Conservation (phyloP, 108 stramenopile genomes). For the Epithemia pelagica region DNA sequence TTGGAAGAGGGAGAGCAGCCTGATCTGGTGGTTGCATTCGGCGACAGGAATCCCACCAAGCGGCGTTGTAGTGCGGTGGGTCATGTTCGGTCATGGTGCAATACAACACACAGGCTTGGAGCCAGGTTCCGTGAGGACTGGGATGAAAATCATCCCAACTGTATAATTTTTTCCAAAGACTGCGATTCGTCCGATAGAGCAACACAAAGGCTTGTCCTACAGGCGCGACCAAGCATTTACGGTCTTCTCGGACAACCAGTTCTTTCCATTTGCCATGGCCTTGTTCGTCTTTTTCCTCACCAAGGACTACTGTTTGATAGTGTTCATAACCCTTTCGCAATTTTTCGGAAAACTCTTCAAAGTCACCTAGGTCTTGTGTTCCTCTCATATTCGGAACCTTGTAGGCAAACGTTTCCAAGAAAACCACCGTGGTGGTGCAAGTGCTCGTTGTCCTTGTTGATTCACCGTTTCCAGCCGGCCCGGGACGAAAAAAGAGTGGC, state of each 20-base stretch:
- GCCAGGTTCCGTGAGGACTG: conserved; percentile 59
- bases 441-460: background rate
- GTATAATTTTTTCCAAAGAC: conserved; percentile 51
- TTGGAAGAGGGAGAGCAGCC: conserved; percentile 38
- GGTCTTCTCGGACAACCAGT: background rate
- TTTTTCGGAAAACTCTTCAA: conserved; percentile 41
- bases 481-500: conserved; percentile 10
- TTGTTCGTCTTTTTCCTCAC: conserved; percentile 3
- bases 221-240: conserved; percentile 40
- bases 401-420: conserved; percentile 63
- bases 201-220: conserved; percentile 53
- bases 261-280: background rate
- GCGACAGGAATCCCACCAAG: conserved; percentile 34
- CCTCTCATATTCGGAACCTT: conserved; percentile 30
- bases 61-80: conserved; percentile 19
- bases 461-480: background rate
- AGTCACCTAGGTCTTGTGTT: conserved; percentile 46
- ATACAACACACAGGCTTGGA: conserved; percentile 61
- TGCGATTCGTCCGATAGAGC: conserved; percentile 20
- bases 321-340: conserved; percentile 35
- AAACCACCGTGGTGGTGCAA: conserved; percentile 19
- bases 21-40: conserved; percentile 29
- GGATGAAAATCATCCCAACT: conserved; percentile 63
- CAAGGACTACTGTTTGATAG: conserved; percentile 12
- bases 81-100: conserved; percentile 33